Conservation (phyloP, 1,139 yeast species). For the Diutina siamensis region DNA sequence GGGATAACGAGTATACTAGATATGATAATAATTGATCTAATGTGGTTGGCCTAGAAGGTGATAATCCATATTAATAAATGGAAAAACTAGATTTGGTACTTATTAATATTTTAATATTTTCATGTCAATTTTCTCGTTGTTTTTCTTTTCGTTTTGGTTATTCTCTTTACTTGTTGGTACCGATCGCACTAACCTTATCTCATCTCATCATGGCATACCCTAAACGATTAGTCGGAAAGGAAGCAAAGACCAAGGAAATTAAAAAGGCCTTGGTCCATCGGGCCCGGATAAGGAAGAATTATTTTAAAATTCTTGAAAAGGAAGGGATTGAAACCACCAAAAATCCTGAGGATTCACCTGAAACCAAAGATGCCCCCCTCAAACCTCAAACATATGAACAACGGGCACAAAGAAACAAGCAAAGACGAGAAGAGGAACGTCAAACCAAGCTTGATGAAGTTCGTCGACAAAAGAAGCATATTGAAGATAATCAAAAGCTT, state of each 20-base stretch:
- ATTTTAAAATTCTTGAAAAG: constrained; percentile 66
- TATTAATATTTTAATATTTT: no score
- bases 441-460: constrained; percentile 17
- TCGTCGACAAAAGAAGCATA: constrained; percentile 14
- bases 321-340: constrained; percentile 36
- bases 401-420: constrained; percentile 33
- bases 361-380: constrained; percentile 6
- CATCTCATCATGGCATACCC: not conserved
- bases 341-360: constrained; percentile 21
- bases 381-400: constrained; percentile 29
- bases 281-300: constrained; percentile 73
- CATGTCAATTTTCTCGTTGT: no score
- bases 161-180: no score
- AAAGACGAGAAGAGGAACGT: constrained; percentile 29
- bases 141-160: no score
- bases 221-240: constrained; percentile 3
- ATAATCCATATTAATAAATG: no score
- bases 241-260: constrained; percentile 41
- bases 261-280: constrained; percentile 67
- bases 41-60: no score
- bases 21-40: no score
- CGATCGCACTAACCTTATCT: not conserved
- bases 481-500: constrained; percentile 16
- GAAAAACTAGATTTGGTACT: no score
- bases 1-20: no score